A percentile compares a stretch with the other conserved stretches of the same genome.
Conservation (phyloP, 768 basidiomycete genomes). For the Suillus placidus region DNA sequence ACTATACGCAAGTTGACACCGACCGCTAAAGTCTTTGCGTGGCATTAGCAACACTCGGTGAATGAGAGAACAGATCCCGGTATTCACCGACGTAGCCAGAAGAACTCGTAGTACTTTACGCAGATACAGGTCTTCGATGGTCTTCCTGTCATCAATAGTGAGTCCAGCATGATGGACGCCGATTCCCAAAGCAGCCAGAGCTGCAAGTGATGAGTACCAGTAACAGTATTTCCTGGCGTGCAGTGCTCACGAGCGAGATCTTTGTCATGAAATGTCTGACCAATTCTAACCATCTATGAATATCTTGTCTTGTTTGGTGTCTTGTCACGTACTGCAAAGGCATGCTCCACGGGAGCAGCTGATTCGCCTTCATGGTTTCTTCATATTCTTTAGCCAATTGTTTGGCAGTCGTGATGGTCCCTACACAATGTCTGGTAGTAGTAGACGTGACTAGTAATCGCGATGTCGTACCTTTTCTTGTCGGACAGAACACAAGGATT, state of each 20-base stretch:
- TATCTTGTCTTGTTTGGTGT: neutral
- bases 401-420: conserved; percentile 70
- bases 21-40: conserved; percentile 82
- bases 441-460: conserved; percentile 1
- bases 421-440: conserved; percentile 31
- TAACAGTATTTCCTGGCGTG: conserved; percentile 18
- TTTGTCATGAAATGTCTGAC: conserved; percentile 65
- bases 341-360: conserved; percentile 68
- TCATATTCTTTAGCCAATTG: conserved; percentile 74
- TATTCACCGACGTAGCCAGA: conserved; percentile 79
- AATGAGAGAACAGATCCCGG: neutral
- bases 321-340: conserved; percentile 43
- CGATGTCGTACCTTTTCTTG: conserved; percentile 67
- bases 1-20: conserved; percentile 91
- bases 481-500: conserved; percentile 85
- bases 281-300: conserved; percentile 44
- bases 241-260: conserved; percentile 53
- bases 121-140: conserved; percentile 74
- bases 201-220: conserved; percentile 35
- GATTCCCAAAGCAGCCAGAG: conserved; percentile 71
- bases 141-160: conserved; percentile 66
- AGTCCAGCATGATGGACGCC: conserved; percentile 94
- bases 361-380: conserved; percentile 51
- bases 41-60: conserved; percentile 11
- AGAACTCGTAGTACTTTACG: conserved; percentile 66